These are phyloP conservation scores for Hortiboletus campestris DNA, from an alignment of 768 basidiomycete species.

Conservation along the genomic window DNA sequence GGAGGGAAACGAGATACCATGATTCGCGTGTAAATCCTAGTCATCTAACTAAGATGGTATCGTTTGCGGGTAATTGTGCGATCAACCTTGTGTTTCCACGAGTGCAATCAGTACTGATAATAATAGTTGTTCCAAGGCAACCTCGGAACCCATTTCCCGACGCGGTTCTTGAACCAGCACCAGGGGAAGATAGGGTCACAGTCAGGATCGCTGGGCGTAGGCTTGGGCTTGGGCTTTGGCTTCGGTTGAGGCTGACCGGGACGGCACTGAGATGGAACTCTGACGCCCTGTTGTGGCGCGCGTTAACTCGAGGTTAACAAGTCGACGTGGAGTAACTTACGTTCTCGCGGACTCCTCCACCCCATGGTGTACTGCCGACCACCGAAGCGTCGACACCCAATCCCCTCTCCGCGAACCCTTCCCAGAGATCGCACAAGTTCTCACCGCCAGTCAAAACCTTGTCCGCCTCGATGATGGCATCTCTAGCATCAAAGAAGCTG, in stretches of 20 bases:
- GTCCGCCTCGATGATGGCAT: conserved; percentile 90
- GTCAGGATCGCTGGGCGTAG: conserved; percentile 35
- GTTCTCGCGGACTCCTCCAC: conserved; percentile 80
- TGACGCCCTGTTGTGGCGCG: conserved; percentile 34
- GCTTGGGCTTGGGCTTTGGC: conserved; percentile 27
- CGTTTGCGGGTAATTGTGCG: conserved; percentile 8
- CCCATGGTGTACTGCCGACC: conserved; percentile 83
- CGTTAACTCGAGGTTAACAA: background rate
- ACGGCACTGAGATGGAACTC: conserved; percentile 42
- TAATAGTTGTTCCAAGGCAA: conserved; percentile 25
- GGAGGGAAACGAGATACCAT: background rate
- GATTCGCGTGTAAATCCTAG: conserved; percentile 1
- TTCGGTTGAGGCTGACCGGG: conserved; percentile 12
- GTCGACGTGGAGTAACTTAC: conserved; percentile 33
- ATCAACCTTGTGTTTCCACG: conserved; percentile 11
- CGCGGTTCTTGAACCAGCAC: conserved; percentile 24
- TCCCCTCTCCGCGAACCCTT: conserved; percentile 78
- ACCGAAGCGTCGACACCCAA: conserved; percentile 77
- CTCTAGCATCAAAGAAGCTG: conserved; percentile 84
- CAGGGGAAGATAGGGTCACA: conserved; percentile 19
- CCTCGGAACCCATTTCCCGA: conserved; percentile 21
- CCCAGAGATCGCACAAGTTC: conserved; percentile 88
- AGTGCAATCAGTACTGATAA: conserved; percentile 18
- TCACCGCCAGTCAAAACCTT: conserved; percentile 87
- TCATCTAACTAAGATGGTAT: conserved; percentile 19